Conservation (phyloP, 2,329 filamentous ascomycete species). For the Colletotrichum salicis region DNA sequence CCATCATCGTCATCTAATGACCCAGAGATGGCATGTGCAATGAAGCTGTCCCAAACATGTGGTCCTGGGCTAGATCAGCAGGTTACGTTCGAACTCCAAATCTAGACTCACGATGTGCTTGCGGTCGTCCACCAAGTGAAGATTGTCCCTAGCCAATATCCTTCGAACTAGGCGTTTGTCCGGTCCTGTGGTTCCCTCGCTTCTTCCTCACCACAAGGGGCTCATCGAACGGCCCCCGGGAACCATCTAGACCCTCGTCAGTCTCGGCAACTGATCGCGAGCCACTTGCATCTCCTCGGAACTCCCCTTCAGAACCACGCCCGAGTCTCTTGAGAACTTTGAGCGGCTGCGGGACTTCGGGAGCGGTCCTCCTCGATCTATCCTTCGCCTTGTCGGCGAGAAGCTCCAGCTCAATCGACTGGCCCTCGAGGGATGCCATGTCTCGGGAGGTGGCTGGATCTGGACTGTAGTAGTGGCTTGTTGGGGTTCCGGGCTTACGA, state of each 20-base stretch:
- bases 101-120: not conserved
- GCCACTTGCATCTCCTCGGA: constrained; percentile 37
- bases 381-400: constrained; percentile 38
- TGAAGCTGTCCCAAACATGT: not conserved
- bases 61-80: not conserved
- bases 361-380: constrained; percentile 23
- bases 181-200: constrained; percentile 37
- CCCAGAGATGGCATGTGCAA: not conserved
- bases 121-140: not conserved
- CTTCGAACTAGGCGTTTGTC: not conserved
- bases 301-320: constrained; percentile 6
- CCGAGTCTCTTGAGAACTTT: constrained; percentile 58
- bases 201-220: constrained; percentile 50
- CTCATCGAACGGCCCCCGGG: constrained; percentile 38
- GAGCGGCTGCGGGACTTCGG: constrained; percentile 56
- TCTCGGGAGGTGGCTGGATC: constrained; percentile 9
- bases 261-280: constrained; percentile 11
- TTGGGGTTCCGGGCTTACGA: not conserved
- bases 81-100: too few relatives aligned
- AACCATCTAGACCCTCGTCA: constrained; percentile 41
- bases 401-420: constrained; percentile 46
- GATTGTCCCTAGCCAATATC: not conserved
- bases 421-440: constrained; percentile 49
- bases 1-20: not conserved
- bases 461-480: not conserved